These are phyloP conservation scores for Saussurea involucrata DNA, from an alignment of 129 eudicot species.

Conservation along the genomic window DNA sequence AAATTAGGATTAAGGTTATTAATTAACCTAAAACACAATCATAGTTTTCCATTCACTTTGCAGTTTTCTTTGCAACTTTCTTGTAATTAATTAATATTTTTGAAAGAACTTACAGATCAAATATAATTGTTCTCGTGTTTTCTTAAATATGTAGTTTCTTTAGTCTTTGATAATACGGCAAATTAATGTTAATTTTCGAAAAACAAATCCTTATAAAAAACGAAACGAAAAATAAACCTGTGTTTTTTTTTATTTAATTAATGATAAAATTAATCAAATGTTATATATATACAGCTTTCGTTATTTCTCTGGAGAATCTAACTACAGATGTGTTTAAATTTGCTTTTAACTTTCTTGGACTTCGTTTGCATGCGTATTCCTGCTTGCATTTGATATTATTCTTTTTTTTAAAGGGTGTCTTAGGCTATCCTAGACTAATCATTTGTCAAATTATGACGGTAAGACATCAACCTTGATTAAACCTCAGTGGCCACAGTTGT, in stretches of 20 bases:
- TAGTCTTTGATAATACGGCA: not conserved
- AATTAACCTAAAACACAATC: not conserved
- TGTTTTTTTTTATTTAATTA: not conserved
- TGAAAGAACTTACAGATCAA: not conserved
- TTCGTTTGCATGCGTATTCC: slow-evolving; percentile 53
- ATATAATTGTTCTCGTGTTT: too few relatives aligned
- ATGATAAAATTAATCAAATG: not conserved
- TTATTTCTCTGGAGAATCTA: slow-evolving; percentile 3
- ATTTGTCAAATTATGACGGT: too few relatives aligned
- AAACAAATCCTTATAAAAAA: not conserved
- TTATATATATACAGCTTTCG: not conserved
- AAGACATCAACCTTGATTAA: too few relatives aligned
- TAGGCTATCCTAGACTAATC: too few relatives aligned
- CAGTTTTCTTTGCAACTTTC: not conserved
- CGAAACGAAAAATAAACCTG: not conserved
- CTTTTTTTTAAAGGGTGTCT: too few relatives aligned
- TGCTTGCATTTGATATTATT: slow-evolving; percentile 15
- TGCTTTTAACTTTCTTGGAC: slow-evolving; percentile 41
- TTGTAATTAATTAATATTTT: not conserved
- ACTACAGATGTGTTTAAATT: not conserved
- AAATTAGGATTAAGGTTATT: not conserved
- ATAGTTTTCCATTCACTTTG: not conserved
- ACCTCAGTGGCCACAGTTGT: too few relatives aligned
- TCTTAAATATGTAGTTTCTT: not conserved
- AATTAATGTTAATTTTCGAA: not conserved